Base-by-base conservation (phyloP, 805 yeast species). In the Ogataea zsoltii region DNA sequence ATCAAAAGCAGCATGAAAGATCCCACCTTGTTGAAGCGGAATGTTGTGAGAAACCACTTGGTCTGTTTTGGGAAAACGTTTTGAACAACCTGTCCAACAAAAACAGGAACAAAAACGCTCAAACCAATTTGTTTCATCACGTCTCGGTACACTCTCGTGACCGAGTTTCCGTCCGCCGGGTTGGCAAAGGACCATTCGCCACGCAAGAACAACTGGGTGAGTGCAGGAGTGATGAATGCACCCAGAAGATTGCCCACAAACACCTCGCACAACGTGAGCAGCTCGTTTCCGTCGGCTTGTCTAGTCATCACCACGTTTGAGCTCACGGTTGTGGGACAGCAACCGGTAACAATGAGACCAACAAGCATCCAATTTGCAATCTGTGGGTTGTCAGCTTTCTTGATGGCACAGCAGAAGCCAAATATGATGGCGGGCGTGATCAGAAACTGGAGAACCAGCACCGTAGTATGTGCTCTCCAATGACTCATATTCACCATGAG, bases 281-380 rank as follows among this genome's bases (percentile, higher is more conserved):
- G 49, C 53, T 80, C 91, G 64, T 89, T 88, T 7, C 96, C 97
- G 53, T 84, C 82, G 0, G 97, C 96, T 47, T 77, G 77, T 42
- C 82, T 76, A 5, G 97, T 90, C 96, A 90, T 90, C 23, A 90
- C 91, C 23, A 90, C 96, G 61, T 90, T 90, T 2, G 96, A 88
- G 0, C 91, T 80, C 15, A 90, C 96, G 0, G 97, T 90, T 7
- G 97, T 90, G 23, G 97, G 97, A 63, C 95, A 87, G 11, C 92
- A 78, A 25, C 88, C 87, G 2, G 96, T 86, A 37, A 88, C 85
- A 15, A 90, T 78, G 47, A 90, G 65, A 0, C 97, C 97, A 12
- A 85, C 85, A 17, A 90, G 68, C 54, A 88, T 76, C 88, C 94
- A 88, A 28, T 77, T 74, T 54, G 82, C 83, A 30, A 89, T 86